These are phyloP conservation scores for Mangifera indica DNA, from an alignment of 345 rosid species.

Conservation along the genomic window DNA sequence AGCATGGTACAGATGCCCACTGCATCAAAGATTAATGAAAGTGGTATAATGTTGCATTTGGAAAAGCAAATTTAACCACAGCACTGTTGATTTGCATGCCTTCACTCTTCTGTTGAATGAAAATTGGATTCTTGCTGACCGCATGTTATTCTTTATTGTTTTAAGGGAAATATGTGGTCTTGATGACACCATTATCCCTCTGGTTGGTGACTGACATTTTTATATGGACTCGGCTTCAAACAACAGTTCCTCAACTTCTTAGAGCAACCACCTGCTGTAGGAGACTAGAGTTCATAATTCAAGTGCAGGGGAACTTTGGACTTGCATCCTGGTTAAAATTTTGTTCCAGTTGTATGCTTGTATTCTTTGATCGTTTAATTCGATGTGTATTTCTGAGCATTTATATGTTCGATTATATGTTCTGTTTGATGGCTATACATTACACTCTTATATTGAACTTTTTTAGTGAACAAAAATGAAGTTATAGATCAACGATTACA, in stretches of 20 bases:
- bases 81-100: background rate
- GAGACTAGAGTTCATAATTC: background rate
- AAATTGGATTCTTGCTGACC: background rate
- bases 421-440: background rate
- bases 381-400: background rate
- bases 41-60: background rate
- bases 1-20: conserved; percentile 82
- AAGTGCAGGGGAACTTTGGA: background rate
- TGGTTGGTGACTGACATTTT: background rate
- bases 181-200: background rate
- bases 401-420: background rate
- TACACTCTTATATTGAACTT: background rate
- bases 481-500: background rate
- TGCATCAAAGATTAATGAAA: conserved; percentile 39
- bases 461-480: background rate
- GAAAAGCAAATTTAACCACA: background rate
- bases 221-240: background rate
- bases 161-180: background rate
- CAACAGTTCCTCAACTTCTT: background rate
- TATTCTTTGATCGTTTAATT: background rate
- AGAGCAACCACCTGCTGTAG: background rate
- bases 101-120: background rate
- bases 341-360: conserved; percentile 1
- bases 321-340: background rate
- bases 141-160: background rate